Base-by-base conservation (phyloP, 169 alveolate species). In the Eimeria sp. region DNA sequence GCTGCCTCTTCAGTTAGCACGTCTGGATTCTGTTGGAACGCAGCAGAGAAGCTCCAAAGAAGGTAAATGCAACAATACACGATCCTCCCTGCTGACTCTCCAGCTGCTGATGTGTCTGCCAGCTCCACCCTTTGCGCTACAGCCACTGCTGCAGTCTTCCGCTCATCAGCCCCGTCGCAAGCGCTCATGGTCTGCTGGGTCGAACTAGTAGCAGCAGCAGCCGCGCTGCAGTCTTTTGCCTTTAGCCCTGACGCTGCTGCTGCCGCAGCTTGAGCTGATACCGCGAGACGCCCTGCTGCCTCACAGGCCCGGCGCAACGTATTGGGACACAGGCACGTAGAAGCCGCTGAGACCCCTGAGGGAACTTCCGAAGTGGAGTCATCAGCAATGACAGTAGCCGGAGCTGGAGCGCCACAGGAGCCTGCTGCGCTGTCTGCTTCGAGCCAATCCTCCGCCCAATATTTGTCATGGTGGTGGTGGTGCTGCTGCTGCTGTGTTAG, bases 251-350 rank as follows among this genome's bases (percentile, higher is more conserved):
- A 40, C 16, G 58, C 11, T 4, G 66, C 82, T 58, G 40, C 80
- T 18, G 71, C 56, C 14, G 25, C 71, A 27, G 71, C 54, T 52
- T 77, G 56, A 9, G 95, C 85, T 68, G 95, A 71, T 68, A 16
- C 72, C 20, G 85, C 71, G 30, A 68, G 85, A 56, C 40, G 66
- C 85, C 49, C 49, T 25, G 64, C 72, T 27, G 74, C 83, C 56
- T 43, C 95, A 54, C 95, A 88, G 58, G 85, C 95, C 72, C 95
- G 95, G 54, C 72, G 66, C 6, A 64, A 33, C 68, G 30, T 68
- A 37, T 16, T 30, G 68, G 64, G 95, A 30, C 25, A 33, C 30
- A 88, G 52, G 27, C 54, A 46, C 80, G 33, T 46, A 27, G 68
- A 64, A 43, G 49, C 74, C 40, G 60, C 18, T 27, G 64, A 77